These are phyloP conservation scores for Leucocoprinus leucothites DNA, from an alignment of 768 basidiomycete genomes.

Conservation along the genomic window DNA sequence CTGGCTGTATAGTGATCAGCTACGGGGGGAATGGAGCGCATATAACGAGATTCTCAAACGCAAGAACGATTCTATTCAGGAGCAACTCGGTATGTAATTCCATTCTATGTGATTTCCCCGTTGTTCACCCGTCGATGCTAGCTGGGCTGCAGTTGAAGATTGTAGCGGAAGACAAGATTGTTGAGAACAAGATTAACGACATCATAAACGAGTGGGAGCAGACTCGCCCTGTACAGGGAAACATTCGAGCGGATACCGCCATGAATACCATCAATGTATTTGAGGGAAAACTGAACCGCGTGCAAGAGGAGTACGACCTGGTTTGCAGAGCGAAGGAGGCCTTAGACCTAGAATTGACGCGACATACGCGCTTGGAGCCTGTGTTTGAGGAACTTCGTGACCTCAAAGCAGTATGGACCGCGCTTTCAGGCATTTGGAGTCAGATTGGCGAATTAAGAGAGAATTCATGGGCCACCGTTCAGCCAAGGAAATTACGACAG, in stretches of 20 bases:
- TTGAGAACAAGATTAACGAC: conserved; percentile 93
- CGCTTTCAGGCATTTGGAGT: conserved; percentile 94
- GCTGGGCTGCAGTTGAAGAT: conserved; percentile 99
- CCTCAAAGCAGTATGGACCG: conserved; percentile 98
- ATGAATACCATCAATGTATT: conserved; percentile 96
- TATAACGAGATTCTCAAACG: conserved; percentile 97
- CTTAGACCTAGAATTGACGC: conserved; percentile 85
- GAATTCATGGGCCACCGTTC: conserved; percentile 86
- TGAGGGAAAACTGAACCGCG: conserved; percentile 83
- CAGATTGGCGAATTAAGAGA: conserved; percentile 90
- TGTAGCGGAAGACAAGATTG: conserved; percentile 98
- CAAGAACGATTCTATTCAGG: conserved; percentile 98
- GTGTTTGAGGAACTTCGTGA: conserved; percentile 94
- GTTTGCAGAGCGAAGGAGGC: conserved; percentile 97
- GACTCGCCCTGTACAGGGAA: conserved; percentile 95
- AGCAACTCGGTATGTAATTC: conserved; percentile 82
- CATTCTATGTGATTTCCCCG: background rate
- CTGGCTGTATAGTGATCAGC: conserved; percentile 98
- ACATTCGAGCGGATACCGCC: conserved; percentile 92
- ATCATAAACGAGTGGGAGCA: conserved; percentile 92
- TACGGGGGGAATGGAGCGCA: conserved; percentile 97
- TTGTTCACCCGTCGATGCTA: conserved; percentile 24
- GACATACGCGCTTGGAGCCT: conserved; percentile 88
- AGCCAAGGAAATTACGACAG: conserved; percentile 91
- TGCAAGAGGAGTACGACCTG: conserved; percentile 94